Percentiles rank a stretch among this genome's conserved stretches.
phyloP scores from a whole-genome alignment of 2,329 filamentous ascomycete genomes.

The Aspergillus intermedius region DNA sequence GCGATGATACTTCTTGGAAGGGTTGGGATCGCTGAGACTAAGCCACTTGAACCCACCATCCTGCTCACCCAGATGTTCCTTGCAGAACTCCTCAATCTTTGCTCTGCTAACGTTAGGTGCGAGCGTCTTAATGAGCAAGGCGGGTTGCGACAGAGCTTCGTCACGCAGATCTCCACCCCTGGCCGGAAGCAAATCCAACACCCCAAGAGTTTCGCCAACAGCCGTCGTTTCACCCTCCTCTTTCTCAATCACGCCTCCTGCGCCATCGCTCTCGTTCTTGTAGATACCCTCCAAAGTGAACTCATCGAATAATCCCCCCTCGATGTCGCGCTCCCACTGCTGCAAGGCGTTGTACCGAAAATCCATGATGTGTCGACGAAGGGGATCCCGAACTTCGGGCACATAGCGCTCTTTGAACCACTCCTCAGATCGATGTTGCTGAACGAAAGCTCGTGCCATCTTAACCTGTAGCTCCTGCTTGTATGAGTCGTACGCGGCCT shows the following conservation, averaged over 20 bases:
- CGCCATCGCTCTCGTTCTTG: conserved; percentile 84
- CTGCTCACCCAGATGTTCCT: conserved; percentile 83
- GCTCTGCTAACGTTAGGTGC: conserved; percentile 90
- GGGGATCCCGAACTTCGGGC: conserved; percentile 67
- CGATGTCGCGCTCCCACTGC: conserved; percentile 85
- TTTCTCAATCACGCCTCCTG: conserved; percentile 79
- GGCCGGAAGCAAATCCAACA: conserved; percentile 80
- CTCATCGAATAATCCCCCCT: conserved; percentile 81
- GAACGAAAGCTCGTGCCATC: conserved; percentile 85
- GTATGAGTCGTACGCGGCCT: conserved; percentile 59
- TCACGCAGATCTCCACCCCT: conserved; percentile 82
- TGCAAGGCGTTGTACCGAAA: conserved; percentile 72
- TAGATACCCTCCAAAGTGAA: conserved; percentile 91
- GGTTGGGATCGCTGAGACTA: conserved; percentile 92
- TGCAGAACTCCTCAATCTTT: conserved; percentile 90
- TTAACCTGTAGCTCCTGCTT: conserved; percentile 59
- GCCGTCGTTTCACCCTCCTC: conserved; percentile 92
- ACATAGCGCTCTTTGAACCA: conserved; percentile 98
- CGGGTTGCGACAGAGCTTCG: conserved; percentile 80
- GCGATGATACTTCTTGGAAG: conserved; percentile 90
- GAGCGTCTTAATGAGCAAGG: conserved; percentile 94
- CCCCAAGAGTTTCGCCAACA: conserved; percentile 84
- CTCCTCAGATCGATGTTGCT: conserved; percentile 88
- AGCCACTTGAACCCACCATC: conserved; percentile 93
- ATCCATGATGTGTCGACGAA: conserved; percentile 69